Base-by-base conservation (phyloP, 345 rosid species). In the Salix suchowensis region DNA sequence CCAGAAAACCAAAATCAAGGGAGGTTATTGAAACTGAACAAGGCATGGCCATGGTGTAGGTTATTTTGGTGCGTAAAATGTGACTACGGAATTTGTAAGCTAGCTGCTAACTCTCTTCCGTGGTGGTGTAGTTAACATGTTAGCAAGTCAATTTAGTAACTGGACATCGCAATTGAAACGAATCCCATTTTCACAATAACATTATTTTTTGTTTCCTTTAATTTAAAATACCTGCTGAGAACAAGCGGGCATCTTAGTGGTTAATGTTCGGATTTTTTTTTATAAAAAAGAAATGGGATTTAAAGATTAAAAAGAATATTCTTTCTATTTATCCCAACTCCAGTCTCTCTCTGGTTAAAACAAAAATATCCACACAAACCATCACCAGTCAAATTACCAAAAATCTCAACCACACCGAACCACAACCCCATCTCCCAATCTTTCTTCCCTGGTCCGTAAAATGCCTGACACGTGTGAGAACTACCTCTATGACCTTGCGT, bases 401-500 rank as follows among this genome's bases (percentile, higher is more conserved):
- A 48, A 48, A 46, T 70, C 61, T 18, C 34, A 70, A 48, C 61
- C 26, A 39, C 52, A 24, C 16, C 30, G 26, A 10, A 10, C 16
- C 28, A 37, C 1, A 6, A 19, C 23, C 73, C 32, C 11, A 3
- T 4, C 6, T 0, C 21, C 6, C 28, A 13, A 36, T 28, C 44
- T 48, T 71, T 34, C 65, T 23, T 21, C 48, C 71, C 24, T 23
- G n/a, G 7, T 16, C 42, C 3, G 40, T 42, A 36, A 0, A 12
- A 4, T n/a, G 30, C 48, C 74, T 12, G 79, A 58, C 75, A 74
- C 69, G 74, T 82, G 79, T 46, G 1, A 5, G 60, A 18, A 68
- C 6, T 5, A 66, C 9, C 16, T 2, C 2, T 2, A 16, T 10
- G 12, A 1, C 28, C 65, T 44, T 1, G n/a, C 10, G 79, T 70